phyloP scores from a whole-genome alignment of 75 land plant genomes.

The Adiantum capillusveneris region DNA sequence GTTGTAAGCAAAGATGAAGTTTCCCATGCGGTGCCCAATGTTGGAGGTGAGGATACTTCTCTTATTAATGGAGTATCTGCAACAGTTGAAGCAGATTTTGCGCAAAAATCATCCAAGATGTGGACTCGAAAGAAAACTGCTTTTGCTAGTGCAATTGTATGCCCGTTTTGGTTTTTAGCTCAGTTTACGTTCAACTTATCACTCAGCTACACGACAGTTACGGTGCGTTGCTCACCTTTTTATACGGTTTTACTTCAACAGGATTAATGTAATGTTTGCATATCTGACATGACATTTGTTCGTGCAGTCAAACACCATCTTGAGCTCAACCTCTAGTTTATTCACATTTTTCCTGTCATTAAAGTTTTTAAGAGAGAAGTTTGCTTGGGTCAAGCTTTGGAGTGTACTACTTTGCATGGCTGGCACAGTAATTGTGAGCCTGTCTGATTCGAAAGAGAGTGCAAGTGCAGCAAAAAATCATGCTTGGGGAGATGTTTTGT shows the following conservation, averaged over 20 bases:
- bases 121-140: slow-evolving; percentile 74
- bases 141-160: slow-evolving; percentile 62
- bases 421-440: slow-evolving; percentile 78
- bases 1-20: no score
- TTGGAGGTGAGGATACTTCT: no score
- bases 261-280: no score
- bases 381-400: slow-evolving; percentile 76
- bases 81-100: no score
- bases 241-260: background rate
- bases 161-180: slow-evolving; percentile 94
- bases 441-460: slow-evolving; percentile 48
- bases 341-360: slow-evolving; percentile 88
- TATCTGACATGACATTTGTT: no score
- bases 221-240: slow-evolving; percentile 44
- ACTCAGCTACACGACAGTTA: slow-evolving; percentile 88
- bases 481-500: slow-evolving; percentile 64
- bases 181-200: slow-evolving; percentile 94
- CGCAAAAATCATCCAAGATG: no score
- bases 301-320: slow-evolving; percentile 88
- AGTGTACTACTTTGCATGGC: slow-evolving; percentile 96
- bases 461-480: slow-evolving; percentile 49
- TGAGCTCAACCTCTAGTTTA: slow-evolving; percentile 90
- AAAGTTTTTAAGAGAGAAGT: slow-evolving; percentile 65
- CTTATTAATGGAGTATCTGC: no score
- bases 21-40: no score